Base-by-base conservation (phyloP, 768 basidiomycete species). In the Mycena haematopus region DNA sequence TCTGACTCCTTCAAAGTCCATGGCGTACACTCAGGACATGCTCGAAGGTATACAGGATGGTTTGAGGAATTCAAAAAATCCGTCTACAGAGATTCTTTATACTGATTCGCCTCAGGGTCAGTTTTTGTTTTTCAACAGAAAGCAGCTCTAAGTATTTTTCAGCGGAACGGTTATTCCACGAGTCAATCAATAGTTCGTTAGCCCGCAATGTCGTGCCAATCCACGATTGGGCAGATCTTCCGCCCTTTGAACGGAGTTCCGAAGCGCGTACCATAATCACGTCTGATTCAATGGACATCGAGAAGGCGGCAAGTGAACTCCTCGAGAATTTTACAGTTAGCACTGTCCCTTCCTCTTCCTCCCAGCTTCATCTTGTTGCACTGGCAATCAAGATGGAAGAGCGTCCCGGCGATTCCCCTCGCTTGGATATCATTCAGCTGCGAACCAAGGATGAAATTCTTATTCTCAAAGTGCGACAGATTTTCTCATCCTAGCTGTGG, bases 21-120 rank as follows among this genome's bases (percentile, higher is more conserved):
- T 60, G 42, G 21, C 6, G 4, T 36, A 36, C 27, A 15, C 53
- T 0, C 1, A 45, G 11, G 58, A 60, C 5, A 24, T 60, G 44
- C 36, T 45, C 2, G 44, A 46, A 29, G 17, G 51, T 9, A 46
- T 53, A 19, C 51, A 45, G 3, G n/a, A 53, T 0, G 33, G 58
- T 22, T 24, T 60, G 10, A 35, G 35, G 24, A 25, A 52, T 7
- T 0, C 42, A 5, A 21, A 27, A 13, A n/a, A 60, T 17, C 58
- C 51, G 4, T 42, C 58, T 19, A 60, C 58, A 5, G 6, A 53
- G 14, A 21, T 60, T 3, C 7, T 60, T 15, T 60, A 52, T 22
- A 60, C 58, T 3, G 58, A 60, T 31, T 60, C 58, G 15, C 58
- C 52, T 3, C 58, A 60, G 27, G 13, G 51, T 60, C 6, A 53